Evolutionary conservation across 352 stramenopile species (phyloP).

Genomic region (Globisporangium alternatum): DNA sequence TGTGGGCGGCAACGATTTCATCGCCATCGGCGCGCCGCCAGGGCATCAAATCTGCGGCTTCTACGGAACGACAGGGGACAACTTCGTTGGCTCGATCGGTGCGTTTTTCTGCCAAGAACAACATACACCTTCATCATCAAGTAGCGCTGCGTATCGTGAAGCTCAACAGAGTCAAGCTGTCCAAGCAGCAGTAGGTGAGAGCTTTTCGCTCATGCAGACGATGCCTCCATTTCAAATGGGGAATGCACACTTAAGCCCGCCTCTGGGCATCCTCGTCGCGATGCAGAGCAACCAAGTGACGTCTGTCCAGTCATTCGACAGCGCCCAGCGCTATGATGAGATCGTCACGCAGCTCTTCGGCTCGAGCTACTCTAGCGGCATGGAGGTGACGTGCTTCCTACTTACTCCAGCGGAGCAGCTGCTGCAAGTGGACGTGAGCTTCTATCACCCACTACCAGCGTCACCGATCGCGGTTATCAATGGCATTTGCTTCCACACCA

Average conservation of each 20-base stretch:
- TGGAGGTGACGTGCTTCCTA: slow-evolving; percentile 38
- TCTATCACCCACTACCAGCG: slow-evolving; percentile 8
- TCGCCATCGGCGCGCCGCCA: slow-evolving; percentile 26
- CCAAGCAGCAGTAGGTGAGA: background rate
- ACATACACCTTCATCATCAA: background rate
- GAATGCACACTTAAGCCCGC: background rate
- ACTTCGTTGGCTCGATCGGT: slow-evolving; percentile 38
- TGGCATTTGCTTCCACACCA: slow-evolving; percentile 66
- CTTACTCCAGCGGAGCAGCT: slow-evolving; percentile 32
- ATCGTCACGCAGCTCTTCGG: slow-evolving; percentile 28
- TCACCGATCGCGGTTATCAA: slow-evolving; percentile 24
- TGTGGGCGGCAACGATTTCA: slow-evolving; percentile 22
- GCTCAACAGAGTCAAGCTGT: background rate
- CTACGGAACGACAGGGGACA: slow-evolving; percentile 31
- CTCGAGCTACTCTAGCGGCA: slow-evolving; percentile 10
- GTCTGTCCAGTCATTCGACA: slow-evolving; percentile 36
- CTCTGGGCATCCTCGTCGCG: slow-evolving; percentile 24
- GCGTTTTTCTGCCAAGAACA: slow-evolving; percentile 21
- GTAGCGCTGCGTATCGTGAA: background rate
- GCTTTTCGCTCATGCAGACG: slow-evolving; percentile 12
- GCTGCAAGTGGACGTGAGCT: slow-evolving; percentile 48
- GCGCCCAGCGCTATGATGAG: slow-evolving; percentile 25
- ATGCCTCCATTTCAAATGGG: background rate
- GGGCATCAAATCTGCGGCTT: slow-evolving; percentile 35
- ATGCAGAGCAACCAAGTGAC: slow-evolving; percentile 14